Conservation (phyloP, 257 asterid genomes). For the Nemophila menziesii region DNA sequence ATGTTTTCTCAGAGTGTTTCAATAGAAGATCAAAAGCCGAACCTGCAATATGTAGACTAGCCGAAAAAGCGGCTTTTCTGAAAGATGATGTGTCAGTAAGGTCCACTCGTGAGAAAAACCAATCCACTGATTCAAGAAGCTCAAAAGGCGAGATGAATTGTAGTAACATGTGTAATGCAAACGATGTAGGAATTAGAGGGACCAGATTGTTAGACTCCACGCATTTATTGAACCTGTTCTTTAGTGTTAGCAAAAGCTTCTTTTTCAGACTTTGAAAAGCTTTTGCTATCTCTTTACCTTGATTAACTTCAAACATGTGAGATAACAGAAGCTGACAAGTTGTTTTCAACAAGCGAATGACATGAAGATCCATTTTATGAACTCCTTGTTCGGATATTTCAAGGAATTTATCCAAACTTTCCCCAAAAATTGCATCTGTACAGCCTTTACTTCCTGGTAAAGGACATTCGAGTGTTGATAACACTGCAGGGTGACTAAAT, state of each 20-base stretch:
- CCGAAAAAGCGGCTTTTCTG: slow-evolving; percentile 29
- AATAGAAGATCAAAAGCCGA: slow-evolving; percentile 45
- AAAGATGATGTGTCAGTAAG: slow-evolving; percentile 21
- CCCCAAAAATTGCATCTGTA: slow-evolving; percentile 36
- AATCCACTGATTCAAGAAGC: slow-evolving; percentile 33
- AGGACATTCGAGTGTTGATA: slow-evolving; percentile 39
- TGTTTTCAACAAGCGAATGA: slow-evolving; percentile 42
- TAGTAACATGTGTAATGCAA: slow-evolving; percentile 15
- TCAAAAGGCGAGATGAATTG: slow-evolving; percentile 25
- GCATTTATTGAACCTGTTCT: slow-evolving; percentile 47
- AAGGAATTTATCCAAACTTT: slow-evolving; percentile 33
- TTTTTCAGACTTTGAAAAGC: slow-evolving; percentile 39
- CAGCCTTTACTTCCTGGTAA: slow-evolving; percentile 26
- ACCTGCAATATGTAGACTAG: slow-evolving; percentile 54
- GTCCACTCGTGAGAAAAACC: slow-evolving; percentile 56
- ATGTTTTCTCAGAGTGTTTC: slow-evolving; percentile 16
- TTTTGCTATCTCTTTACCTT: slow-evolving; percentile 25
- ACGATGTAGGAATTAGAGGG: slow-evolving; percentile 30
- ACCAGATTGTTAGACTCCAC: slow-evolving; percentile 31
- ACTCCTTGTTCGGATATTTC: slow-evolving; percentile 33
- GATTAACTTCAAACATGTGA: slow-evolving; percentile 20
- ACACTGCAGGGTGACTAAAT: slow-evolving; percentile 54
- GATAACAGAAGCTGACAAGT: slow-evolving; percentile 38
- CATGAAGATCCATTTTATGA: slow-evolving; percentile 47
- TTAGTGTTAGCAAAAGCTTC: slow-evolving; percentile 42